phyloP scores from a whole-genome alignment of 1,139 yeast genomes.

The Hyphopichia buzzinii region DNA sequence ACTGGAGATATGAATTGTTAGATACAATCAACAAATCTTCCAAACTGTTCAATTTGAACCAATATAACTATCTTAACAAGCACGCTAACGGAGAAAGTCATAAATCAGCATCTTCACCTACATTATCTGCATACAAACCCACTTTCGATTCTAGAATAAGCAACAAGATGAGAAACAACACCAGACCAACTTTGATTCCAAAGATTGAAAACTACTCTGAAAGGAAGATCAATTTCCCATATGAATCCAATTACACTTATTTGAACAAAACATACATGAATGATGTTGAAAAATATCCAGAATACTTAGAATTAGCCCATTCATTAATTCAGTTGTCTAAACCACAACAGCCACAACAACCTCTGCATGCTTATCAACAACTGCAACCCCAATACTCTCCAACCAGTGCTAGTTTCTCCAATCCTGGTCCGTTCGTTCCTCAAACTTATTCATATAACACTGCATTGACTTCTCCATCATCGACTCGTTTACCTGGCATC shows the following conservation, averaged over 20 bases:
- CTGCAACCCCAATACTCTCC: conserved; percentile 2
- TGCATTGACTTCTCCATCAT: conserved; percentile 11
- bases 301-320: conserved; percentile 47
- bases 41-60: conserved; percentile 27
- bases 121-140: conserved; percentile 27
- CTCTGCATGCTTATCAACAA: conserved; percentile 4
- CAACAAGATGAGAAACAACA: conserved; percentile 21
- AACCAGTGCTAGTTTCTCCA: not conserved
- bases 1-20: conserved; percentile 45
- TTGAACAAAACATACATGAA: conserved; percentile 43
- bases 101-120: conserved; percentile 1
- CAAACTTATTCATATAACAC: conserved; percentile 6
- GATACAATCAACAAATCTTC: conserved; percentile 36
- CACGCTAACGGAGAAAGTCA: conserved; percentile 10
- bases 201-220: conserved; percentile 21
- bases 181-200: conserved; percentile 28
- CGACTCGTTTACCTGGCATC: conserved; percentile 10
- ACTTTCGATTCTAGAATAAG: conserved; percentile 42
- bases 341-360: conserved; percentile 10
- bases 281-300: conserved; percentile 48
- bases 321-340: conserved; percentile 39
- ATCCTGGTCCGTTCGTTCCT: conserved; percentile 6
- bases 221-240: conserved; percentile 50
- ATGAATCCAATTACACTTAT: conserved; percentile 54
- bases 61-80: conserved; percentile 29